A percentile compares a stretch with the other conserved stretches of the same genome.
Conservation (phyloP, 2,329 filamentous ascomycete genomes). For the Diaporthe citrichinensis region DNA sequence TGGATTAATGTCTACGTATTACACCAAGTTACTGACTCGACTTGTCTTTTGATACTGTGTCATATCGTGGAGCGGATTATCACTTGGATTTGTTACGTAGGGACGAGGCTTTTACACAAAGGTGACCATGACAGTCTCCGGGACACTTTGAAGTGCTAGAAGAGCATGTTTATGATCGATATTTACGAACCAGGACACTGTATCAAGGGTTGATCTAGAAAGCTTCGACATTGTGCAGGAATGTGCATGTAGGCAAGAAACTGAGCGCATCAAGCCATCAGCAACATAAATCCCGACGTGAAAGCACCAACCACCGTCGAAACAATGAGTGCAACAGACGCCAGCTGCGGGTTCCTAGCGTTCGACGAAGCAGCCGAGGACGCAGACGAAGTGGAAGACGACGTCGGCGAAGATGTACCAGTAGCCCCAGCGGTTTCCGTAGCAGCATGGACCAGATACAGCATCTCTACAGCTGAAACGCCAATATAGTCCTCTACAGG, state of each 20-base stretch:
- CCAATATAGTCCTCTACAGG: not conserved
- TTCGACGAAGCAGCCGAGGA: not conserved
- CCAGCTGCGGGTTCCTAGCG: not conserved
- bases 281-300: slow-evolving; percentile 25
- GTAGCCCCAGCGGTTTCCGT: not conserved
- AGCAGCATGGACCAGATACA: slow-evolving; percentile 25
- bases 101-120: too few species aligned
- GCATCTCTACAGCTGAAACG: not conserved
- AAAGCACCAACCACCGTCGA: slow-evolving; percentile 14
- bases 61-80: not conserved
- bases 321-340: not conserved
- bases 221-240: not conserved
- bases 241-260: not conserved
- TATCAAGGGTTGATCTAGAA: not conserved
- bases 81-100: not conserved
- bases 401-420: not conserved
- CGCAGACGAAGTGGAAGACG: slow-evolving; percentile 2
- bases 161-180: not conserved
- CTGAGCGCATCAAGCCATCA: not conserved
- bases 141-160: not conserved
- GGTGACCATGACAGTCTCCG: not conserved
- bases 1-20: not conserved
- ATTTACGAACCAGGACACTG: not conserved
- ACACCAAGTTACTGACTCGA: not conserved
- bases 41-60: not conserved